These are phyloP conservation scores for Biscogniauxia sp. DNA, from an alignment of 2,329 filamentous ascomycete genomes.

Conservation along the genomic window DNA sequence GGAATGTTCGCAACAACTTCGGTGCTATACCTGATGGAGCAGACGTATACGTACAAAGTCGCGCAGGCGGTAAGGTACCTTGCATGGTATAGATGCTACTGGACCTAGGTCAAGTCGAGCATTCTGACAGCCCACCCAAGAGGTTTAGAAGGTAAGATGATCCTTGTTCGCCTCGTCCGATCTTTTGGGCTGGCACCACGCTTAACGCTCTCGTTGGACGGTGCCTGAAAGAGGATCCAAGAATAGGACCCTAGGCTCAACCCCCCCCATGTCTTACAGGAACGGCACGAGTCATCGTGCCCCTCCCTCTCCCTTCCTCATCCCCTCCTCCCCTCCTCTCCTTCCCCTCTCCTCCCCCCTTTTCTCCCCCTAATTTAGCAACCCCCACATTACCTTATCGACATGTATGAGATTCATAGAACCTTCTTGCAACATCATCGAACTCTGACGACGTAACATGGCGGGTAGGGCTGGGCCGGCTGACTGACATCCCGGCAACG, in stretches of 20 bases:
- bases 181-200: slow-evolving; percentile 17
- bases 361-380: neutral
- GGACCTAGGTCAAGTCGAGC: neutral
- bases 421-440: neutral
- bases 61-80: neutral
- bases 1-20: neutral
- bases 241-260: neutral
- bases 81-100: neutral
- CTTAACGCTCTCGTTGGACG: slow-evolving; percentile 9
- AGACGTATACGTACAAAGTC: neutral
- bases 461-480: neutral
- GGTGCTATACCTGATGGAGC: neutral
- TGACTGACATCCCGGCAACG: neutral
- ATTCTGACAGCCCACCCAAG: neutral
- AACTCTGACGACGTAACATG: neutral
- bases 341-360: neutral
- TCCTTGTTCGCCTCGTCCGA: slow-evolving; percentile 20
- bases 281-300: neutral
- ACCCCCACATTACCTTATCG: neutral
- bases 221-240: slow-evolving; percentile 8
- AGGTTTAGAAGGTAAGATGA: neutral
- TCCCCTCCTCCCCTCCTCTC: neutral
- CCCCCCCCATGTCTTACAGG: slow-evolving; percentile 4
- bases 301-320: too few species aligned
- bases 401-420: neutral